A percentile compares a stretch with the other conserved stretches of the same genome.
These are phyloP conservation scores for Coprinopsis marcescibilis DNA, from an alignment of 768 basidiomycete genomes.

Conservation along the genomic window DNA sequence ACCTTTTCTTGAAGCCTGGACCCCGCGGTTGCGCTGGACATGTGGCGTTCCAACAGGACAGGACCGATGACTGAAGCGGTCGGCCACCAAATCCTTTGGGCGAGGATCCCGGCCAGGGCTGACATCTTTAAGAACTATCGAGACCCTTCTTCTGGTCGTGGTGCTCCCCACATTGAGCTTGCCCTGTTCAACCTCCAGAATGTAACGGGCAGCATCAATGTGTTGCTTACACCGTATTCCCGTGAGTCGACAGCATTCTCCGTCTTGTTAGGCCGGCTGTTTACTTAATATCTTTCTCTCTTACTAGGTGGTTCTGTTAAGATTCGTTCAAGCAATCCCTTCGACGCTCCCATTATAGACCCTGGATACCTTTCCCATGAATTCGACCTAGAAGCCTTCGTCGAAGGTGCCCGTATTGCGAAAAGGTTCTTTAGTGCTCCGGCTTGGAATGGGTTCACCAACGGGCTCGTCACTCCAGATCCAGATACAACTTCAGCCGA, in stretches of 20 bases:
- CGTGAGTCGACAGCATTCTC: neutral
- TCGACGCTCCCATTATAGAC: slow-evolving; percentile 33
- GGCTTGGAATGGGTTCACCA: slow-evolving; percentile 19
- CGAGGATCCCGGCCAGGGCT: slow-evolving; percentile 7
- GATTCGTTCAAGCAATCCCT: slow-evolving; percentile 6
- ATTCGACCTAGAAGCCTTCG: slow-evolving; percentile 14
- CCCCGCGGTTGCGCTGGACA: slow-evolving; percentile 3
- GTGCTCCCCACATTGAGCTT: slow-evolving; percentile 9
- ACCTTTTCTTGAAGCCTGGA: neutral
- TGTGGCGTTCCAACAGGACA: slow-evolving; percentile 13
- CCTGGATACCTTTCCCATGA: slow-evolving; percentile 29
- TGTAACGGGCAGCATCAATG: neutral
- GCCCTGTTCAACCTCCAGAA: neutral
- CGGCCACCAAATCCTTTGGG: neutral
- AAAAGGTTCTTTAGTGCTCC: slow-evolving; percentile 15
- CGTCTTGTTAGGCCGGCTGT: neutral
- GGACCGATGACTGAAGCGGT: slow-evolving; percentile 9
- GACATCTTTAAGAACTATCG: slow-evolving; percentile 1
- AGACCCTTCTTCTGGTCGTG: slow-evolving; percentile 11
- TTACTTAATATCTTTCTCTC: neutral
- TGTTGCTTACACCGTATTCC: slow-evolving; percentile 1
- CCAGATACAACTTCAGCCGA: slow-evolving; percentile 8
- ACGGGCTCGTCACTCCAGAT: slow-evolving; percentile 11
- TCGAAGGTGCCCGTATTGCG: slow-evolving; percentile 14
- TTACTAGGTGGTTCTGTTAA: slow-evolving; percentile 3